Evolutionary conservation across 2,329 filamentous ascomycete genomes (phyloP), one percentile per base, ranked within the genome.

Genomic region (Sordariomycetes sp.): DNA sequence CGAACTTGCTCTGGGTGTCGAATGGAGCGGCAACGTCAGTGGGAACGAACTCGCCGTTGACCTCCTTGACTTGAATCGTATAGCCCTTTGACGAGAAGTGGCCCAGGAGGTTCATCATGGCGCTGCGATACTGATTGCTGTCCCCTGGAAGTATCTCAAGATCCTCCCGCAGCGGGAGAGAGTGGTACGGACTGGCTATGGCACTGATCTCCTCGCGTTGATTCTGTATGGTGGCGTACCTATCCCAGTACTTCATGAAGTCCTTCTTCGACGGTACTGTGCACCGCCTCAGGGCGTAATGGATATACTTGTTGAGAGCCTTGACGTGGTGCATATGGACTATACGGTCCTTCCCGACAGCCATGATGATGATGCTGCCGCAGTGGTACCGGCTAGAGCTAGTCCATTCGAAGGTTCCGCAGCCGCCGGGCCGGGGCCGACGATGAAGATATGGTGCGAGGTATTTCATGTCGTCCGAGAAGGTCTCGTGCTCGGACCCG

Each of bases 181-280:
- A n/a, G 18, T 52, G 48, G 51, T 58, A 58, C 28, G 56, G 56
- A 12, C 34, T 53, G 22, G 50, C 35, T 12, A 58, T n/a, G 24
- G n/a, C 12, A 8, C 20, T 37, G 8, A 51, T 12, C 10, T 43
- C 25, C 46, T 22, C n/a, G 35, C n/a, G 22, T 4, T 34, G 18
- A 7, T n/a, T 14, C 34, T 7, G 14, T 2, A 43, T 11, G 8
- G 50, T 40, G 1, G 25, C 10, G 51, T 58, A 32, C 24, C n/a
- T 43, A 18, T 54, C 50, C 56, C 56, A 58, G 35, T 58, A 58
- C 16, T 46, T 34, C 56, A 58, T 46, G 35, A 58, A 53, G 11
- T 50, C 56, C 18, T 53, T 24, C 18, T 48, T 51, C 6, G 56
- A 58, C n/a, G 56, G 50, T 2, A 54, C 35, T 7, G 46, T 43